Evolutionary conservation across 306 rosid species (phyloP).

Genomic region (Fragaria nilgerrensis): DNA sequence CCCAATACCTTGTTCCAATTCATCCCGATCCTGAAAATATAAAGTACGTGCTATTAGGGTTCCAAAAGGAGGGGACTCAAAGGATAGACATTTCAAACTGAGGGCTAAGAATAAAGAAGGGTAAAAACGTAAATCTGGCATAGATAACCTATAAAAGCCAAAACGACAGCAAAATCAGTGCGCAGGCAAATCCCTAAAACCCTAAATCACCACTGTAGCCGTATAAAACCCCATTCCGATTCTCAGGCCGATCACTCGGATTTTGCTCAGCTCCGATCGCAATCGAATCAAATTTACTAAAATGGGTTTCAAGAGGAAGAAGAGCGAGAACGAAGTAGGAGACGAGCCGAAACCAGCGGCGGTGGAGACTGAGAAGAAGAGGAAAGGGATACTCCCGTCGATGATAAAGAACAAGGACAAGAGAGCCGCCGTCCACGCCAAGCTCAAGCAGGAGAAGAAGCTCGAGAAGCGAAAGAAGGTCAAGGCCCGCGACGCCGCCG

Average conservation of each 20-base stretch:
- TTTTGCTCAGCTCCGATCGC: background rate
- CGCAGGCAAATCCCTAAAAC: background rate
- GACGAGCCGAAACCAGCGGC: background rate
- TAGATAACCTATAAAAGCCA: background rate
- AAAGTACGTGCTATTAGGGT: no score
- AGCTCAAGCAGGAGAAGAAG: constrained; percentile 74
- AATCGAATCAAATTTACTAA: background rate
- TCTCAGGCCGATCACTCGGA: background rate
- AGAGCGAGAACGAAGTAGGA: constrained; percentile 30
- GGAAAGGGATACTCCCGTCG: constrained; percentile 61
- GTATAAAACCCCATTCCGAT: background rate
- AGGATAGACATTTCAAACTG: background rate
- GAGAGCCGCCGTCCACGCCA: constrained; percentile 68
- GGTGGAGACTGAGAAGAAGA: constrained; percentile 21
- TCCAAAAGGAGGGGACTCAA: background rate
- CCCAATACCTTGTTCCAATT: no score
- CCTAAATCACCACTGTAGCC: background rate
- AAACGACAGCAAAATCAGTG: background rate
- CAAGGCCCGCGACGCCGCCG: constrained; percentile 71
- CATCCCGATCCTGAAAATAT: no score
- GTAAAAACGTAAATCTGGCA: background rate
- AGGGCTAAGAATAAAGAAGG: background rate
- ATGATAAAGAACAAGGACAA: constrained; percentile 95
- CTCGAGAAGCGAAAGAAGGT: constrained; percentile 74
- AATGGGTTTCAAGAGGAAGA: constrained; percentile 55